A percentile compares a stretch with the other conserved stretches of the same genome.
These are phyloP conservation scores for Lachnellula willkommii DNA, from an alignment of 2,329 filamentous ascomycete species.

Conservation along the genomic window DNA sequence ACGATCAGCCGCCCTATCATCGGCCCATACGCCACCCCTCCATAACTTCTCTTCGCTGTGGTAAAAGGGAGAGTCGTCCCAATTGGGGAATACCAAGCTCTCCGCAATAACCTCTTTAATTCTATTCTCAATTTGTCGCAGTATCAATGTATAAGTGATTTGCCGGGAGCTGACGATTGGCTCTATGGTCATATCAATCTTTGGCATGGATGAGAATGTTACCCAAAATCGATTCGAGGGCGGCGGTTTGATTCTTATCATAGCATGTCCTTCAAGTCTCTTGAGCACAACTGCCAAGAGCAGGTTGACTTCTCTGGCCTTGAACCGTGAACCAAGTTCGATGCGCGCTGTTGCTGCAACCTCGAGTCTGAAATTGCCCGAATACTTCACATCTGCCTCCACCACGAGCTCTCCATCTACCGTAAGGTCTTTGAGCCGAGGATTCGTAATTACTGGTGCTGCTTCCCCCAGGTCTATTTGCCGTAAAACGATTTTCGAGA, in stretches of 20 bases:
- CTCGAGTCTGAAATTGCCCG: slow-evolving; percentile 82
- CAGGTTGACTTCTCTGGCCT: slow-evolving; percentile 82
- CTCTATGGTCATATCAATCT: slow-evolving; percentile 89
- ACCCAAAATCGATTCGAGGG: slow-evolving; percentile 97
- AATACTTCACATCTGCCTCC: slow-evolving; percentile 83
- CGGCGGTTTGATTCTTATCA: slow-evolving; percentile 87
- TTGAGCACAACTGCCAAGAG: slow-evolving; percentile 81
- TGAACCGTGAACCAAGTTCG: slow-evolving; percentile 83
- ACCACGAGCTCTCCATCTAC: slow-evolving; percentile 86
- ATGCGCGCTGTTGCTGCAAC: slow-evolving; percentile 90
- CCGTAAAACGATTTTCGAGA: slow-evolving; percentile 77
- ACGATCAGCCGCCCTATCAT: slow-evolving; percentile 44
- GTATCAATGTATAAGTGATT: slow-evolving; percentile 88
- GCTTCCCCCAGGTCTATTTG: slow-evolving; percentile 82
- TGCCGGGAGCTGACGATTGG: slow-evolving; percentile 92
- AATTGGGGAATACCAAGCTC: slow-evolving; percentile 85
- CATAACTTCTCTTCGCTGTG: slow-evolving; percentile 71
- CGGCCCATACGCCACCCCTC: slow-evolving; percentile 77
- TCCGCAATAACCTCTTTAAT: slow-evolving; percentile 93
- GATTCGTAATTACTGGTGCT: slow-evolving; percentile 83
- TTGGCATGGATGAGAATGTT: slow-evolving; percentile 87
- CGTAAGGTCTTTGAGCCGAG: slow-evolving; percentile 79
- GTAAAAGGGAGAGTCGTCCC: slow-evolving; percentile 93
- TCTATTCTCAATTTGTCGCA: slow-evolving; percentile 87
- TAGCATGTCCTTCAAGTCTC: slow-evolving; percentile 75